phyloP scores from a whole-genome alignment of 345 rosid genomes.

The Nephelium lappaceum region DNA sequence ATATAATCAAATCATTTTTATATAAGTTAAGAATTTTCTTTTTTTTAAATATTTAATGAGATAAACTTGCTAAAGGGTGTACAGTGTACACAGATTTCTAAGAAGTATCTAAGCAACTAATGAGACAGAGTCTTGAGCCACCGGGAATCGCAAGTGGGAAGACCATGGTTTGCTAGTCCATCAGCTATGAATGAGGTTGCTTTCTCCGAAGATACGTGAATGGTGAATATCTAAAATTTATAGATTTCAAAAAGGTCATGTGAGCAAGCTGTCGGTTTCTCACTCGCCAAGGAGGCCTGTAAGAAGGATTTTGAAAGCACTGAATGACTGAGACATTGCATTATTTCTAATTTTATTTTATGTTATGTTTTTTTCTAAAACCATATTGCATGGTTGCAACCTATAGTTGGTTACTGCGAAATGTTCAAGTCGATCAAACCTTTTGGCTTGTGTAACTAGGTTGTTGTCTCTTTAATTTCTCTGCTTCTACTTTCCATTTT shows the following conservation, averaged over 20 bases:
- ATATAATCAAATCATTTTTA: too few species aligned
- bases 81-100: too few species aligned
- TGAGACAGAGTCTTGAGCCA: background rate
- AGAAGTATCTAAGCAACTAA: background rate
- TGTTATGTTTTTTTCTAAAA: background rate
- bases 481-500: background rate
- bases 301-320: background rate
- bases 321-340: constrained; percentile 3
- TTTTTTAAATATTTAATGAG: too few species aligned
- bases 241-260: background rate
- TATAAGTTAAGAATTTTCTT: too few species aligned
- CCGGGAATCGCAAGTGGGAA: background rate
- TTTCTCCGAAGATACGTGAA: background rate
- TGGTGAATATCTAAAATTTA: background rate
- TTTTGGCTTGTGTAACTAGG: background rate
- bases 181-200: background rate
- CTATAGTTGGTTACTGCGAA: background rate
- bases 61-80: too few species aligned
- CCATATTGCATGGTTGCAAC: background rate
- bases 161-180: background rate
- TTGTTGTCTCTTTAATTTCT: background rate
- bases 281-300: background rate
- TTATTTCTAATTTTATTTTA: background rate
- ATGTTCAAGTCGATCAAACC: background rate
- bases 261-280: background rate